Base-by-base conservation (phyloP, 495 filamentous ascomycete species). In the Beverwykella pulmonaria region DNA sequence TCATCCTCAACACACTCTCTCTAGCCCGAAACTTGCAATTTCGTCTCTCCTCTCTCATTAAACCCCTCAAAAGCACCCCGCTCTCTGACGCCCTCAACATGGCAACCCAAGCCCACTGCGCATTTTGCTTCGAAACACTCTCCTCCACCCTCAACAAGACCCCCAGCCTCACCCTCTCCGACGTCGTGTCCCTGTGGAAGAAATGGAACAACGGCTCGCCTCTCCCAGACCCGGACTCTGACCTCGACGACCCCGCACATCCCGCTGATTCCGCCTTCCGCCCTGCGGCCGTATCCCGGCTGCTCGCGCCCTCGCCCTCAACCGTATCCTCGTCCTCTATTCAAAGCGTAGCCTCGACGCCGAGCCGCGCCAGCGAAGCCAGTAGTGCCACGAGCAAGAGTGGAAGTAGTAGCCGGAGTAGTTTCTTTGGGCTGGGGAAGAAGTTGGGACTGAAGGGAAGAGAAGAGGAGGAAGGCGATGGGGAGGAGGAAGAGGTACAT, bases 51-150 rank as follows among this genome's bases (percentile, higher is more conserved):
- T 26, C 32, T 14, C 25, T 23, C 53, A 7, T 23, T 36, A 12
- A 19, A 7, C 5, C 5, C 20, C 44, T n/a, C n/a, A n/a, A n/a
- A n/a, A n/a, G n/a, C n/a, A n/a, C n/a, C n/a, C n/a, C n/a, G n/a
- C n/a, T n/a, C n/a, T n/a, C n/a, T n/a, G n/a, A n/a, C n/a, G n/a
- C n/a, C n/a, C n/a, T n/a, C n/a, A n/a, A 53, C 47, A 98, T 97
- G 93, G 92, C 94, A 26, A 88, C 87, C 44, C 74, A 83, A 53
- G 87, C 87, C 46, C 93, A 97, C 71, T 97, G 93, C 74, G 87
- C 90, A 63, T 95, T 87, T 78, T 96, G 92, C 79, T 97, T 98
- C 82, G 93, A 98, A 77, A 79, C 80, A 20, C 89, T 98, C 5
- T 74, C 81, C 17, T 85, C 90, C 23, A 84, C 79, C 63, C 85